Evolutionary conservation across 352 stramenopile genomes (phyloP).

Genomic region (Bremia lactucae): DNA sequence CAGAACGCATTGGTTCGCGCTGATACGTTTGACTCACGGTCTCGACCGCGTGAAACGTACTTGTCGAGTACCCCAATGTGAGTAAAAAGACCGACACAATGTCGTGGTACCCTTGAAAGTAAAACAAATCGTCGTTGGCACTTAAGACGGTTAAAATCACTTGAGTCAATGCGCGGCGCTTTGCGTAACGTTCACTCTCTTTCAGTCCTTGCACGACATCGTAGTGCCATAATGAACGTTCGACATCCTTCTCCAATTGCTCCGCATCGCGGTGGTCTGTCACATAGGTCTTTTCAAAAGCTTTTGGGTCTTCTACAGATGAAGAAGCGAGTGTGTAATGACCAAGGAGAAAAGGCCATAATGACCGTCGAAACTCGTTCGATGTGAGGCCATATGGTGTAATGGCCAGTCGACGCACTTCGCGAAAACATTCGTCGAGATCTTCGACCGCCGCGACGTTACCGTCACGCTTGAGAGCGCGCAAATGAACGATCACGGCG

Average conservation of each 20-base stretch:
- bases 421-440: conserved; percentile 27
- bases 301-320: conserved; percentile 5
- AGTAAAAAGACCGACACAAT: conserved; percentile 81
- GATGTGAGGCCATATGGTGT: conserved; percentile 42
- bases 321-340: no score
- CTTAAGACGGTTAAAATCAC: conserved; percentile 47
- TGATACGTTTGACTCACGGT: conserved; percentile 82
- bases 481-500: conserved; percentile 18
- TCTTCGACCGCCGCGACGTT: conserved; percentile 8
- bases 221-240: conserved; percentile 80
- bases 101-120: conserved; percentile 91
- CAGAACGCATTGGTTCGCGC: conserved; percentile 74
- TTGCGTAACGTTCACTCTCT: conserved; percentile 48
- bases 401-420: conserved; percentile 54
- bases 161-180: conserved; percentile 47
- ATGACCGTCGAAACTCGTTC: conserved; percentile 36
- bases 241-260: conserved; percentile 77
- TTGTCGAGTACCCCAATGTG: conserved; percentile 64
- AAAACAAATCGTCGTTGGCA: conserved; percentile 47
- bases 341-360: conserved; percentile 60
- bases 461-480: conserved; percentile 4
- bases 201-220: conserved; percentile 50
- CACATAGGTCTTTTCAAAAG: conserved; percentile 1
- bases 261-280: conserved; percentile 43
- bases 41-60: conserved; percentile 46